These are phyloP conservation scores for Dactylellina leptospora DNA, from an alignment of 2,329 filamentous ascomycete species.

Conservation along the genomic window DNA sequence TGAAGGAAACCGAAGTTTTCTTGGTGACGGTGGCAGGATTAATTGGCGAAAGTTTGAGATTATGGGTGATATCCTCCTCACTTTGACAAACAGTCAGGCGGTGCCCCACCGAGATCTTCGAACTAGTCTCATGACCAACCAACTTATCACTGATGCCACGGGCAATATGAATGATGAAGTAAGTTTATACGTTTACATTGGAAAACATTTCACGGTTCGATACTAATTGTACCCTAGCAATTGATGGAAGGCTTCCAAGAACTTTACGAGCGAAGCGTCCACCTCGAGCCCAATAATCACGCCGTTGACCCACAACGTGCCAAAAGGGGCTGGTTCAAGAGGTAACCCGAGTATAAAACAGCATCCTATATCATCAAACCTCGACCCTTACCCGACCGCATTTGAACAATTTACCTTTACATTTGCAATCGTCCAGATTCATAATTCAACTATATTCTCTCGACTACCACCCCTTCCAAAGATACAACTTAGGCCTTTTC, in stretches of 20 bases:
- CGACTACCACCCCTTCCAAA: too few species aligned
- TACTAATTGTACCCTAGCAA: slow-evolving; percentile 41
- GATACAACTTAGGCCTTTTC: too few species aligned
- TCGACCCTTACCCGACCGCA: too few species aligned
- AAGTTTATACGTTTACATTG: slow-evolving; percentile 30
- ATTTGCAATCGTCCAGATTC: neutral
- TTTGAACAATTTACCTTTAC: too few species aligned
- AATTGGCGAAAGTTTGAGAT: slow-evolving; percentile 99
- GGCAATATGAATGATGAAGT: slow-evolving; percentile 57
- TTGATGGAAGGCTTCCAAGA: slow-evolving; percentile 54
- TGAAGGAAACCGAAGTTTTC: slow-evolving; percentile 88
- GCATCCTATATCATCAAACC: neutral
- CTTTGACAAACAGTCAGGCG: slow-evolving; percentile 90
- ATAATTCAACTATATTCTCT: too few species aligned
- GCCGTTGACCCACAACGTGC: slow-evolving; percentile 34
- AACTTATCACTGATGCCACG: slow-evolving; percentile 56
- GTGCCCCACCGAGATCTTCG: slow-evolving; percentile 70
- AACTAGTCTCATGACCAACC: slow-evolving; percentile 55
- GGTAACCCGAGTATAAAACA: slow-evolving; percentile 1
- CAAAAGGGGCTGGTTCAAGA: slow-evolving; percentile 49
- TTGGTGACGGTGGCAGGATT: slow-evolving; percentile 76
- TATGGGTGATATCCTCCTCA: slow-evolving; percentile 87
- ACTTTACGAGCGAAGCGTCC: slow-evolving; percentile 57
- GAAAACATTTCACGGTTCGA: neutral
- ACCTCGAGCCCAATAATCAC: slow-evolving; percentile 55